Base-by-base conservation (phyloP, 192 early-diverging fungal species). In the Coemansia sp. region DNA sequence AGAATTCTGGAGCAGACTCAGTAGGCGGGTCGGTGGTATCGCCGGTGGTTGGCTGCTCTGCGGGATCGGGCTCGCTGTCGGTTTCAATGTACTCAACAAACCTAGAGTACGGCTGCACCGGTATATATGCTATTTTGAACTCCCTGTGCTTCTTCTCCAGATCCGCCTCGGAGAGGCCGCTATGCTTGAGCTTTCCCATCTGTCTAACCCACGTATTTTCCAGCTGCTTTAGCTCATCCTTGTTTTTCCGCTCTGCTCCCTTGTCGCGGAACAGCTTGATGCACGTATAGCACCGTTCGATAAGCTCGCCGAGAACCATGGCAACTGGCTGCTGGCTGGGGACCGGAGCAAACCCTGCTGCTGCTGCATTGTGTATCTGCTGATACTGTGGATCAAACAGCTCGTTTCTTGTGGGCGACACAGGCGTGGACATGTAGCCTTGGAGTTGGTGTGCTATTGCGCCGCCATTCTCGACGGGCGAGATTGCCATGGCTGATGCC, bases 181-280 rank as follows among this genome's bases (percentile, higher is more conserved):
- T 71, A 20, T 65, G 63, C 8, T 57, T 57, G 20, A 69, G 55
- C 59, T 72, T 66, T 30, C 65, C 56, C 67, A 68, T 68, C 27
- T 84, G 72, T 67, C 88, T 87, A 30, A 86, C 86, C 75, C 82
- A 82, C 70, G 82, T 67, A 60, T 87, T 86, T 47, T 89, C 89
- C 14, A 88, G 69, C 65, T 91, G 87, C 57, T 85, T 86, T 53
- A 82, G 74, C 60, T 91, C 89, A 64, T 91, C 89, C 65, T 91
- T 91, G 57, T 88, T 85, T 55, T 91, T 89, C 28, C 89, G 84
- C 61, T 91, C 88, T 0, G 88, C 89, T 2, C 89, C 89, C 81
- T 91, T 91, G 57, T 91, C 89, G 20, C 88, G 75, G 63, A 89
- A 91, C 42, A 89, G 68, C 74, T 89, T 88, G 52, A 88, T 80